Evolutionary conservation across 495 filamentous ascomycete genomes (phyloP).

Genomic region (Talaromyces adpressus): DNA sequence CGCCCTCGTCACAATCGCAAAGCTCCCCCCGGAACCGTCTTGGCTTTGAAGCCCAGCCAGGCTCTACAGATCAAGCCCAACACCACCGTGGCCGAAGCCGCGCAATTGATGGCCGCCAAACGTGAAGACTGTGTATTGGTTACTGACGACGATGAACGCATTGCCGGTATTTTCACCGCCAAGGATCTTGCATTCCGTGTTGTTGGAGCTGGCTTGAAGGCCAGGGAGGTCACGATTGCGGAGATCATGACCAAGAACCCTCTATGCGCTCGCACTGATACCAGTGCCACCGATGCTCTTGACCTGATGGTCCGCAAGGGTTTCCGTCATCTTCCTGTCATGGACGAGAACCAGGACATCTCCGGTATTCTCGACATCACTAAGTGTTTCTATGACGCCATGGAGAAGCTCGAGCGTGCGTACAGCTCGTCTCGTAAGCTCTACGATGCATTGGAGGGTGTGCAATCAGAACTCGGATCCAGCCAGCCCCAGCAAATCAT

Average conservation of each 20-base stretch:
- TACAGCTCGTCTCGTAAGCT: constrained; percentile 94
- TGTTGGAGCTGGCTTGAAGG: constrained; percentile 87
- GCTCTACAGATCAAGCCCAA: constrained; percentile 96
- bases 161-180: constrained; percentile 97
- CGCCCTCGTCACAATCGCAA: constrained; percentile 81
- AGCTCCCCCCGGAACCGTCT: constrained; percentile 90
- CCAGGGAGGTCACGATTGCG: constrained; percentile 81
- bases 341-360: constrained; percentile 99
- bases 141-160: constrained; percentile 95
- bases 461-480: constrained; percentile 95
- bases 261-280: constrained; percentile 92
- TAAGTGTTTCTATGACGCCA: constrained; percentile 99
- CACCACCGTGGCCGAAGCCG: constrained; percentile 91
- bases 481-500: constrained; percentile 98
- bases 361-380: constrained; percentile 98
- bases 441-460: constrained; percentile 95
- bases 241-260: constrained; percentile 99
- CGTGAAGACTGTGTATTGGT: constrained; percentile 98
- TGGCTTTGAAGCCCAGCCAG: constrained; percentile 88
- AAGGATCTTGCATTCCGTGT: constrained; percentile 98
- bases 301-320: constrained; percentile 98
- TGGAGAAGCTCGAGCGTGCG: constrained; percentile 97
- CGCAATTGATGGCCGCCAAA: constrained; percentile 98
- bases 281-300: constrained; percentile 92
- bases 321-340: constrained; percentile 94